Percentiles rank a stretch among this genome's conserved stretches.
These are phyloP conservation scores for Aspergillus piperis DNA, from an alignment of 2,329 filamentous ascomycete genomes.

Conservation along the genomic window DNA sequence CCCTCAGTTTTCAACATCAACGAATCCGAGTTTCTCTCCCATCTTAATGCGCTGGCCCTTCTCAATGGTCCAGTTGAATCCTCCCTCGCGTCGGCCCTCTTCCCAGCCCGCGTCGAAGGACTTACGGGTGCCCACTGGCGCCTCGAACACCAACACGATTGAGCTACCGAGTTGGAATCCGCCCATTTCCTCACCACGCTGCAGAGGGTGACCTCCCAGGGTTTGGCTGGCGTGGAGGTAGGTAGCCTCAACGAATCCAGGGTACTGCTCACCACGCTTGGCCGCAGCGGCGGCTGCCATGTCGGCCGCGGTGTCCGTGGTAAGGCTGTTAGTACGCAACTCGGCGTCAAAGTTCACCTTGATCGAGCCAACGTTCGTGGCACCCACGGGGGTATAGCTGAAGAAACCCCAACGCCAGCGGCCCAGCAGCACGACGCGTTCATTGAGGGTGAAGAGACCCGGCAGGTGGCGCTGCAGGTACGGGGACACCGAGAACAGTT, in stretches of 20 bases:
- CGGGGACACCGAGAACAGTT: slow-evolving; percentile 91
- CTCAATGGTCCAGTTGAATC: slow-evolving; percentile 83
- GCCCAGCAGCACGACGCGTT: slow-evolving; percentile 89
- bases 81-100: slow-evolving; percentile 59
- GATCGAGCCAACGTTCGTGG: slow-evolving; percentile 96
- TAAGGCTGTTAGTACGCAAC: slow-evolving; percentile 85
- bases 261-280: slow-evolving; percentile 74
- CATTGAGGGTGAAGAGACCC: slow-evolving; percentile 93
- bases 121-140: slow-evolving; percentile 65
- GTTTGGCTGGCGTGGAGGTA: slow-evolving; percentile 77
- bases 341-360: slow-evolving; percentile 96
- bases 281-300: slow-evolving; percentile 78
- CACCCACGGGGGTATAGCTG: slow-evolving; percentile 90
- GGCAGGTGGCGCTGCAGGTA: slow-evolving; percentile 92
- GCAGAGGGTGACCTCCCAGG: slow-evolving; percentile 78
- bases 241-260: slow-evolving; percentile 89
- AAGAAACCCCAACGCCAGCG: slow-evolving; percentile 98
- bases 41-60: slow-evolving; percentile 88
- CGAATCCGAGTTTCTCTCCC: slow-evolving; percentile 79
- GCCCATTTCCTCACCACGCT: slow-evolving; percentile 93
- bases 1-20: slow-evolving; percentile 44
- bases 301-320: slow-evolving; percentile 90
- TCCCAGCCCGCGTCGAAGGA: slow-evolving; percentile 64
- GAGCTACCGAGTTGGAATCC: slow-evolving; percentile 96
- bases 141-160: slow-evolving; percentile 94